These are phyloP conservation scores for Saccharomycopsis sp. DNA, from an alignment of 805 yeast genomes.

Conservation along the genomic window DNA sequence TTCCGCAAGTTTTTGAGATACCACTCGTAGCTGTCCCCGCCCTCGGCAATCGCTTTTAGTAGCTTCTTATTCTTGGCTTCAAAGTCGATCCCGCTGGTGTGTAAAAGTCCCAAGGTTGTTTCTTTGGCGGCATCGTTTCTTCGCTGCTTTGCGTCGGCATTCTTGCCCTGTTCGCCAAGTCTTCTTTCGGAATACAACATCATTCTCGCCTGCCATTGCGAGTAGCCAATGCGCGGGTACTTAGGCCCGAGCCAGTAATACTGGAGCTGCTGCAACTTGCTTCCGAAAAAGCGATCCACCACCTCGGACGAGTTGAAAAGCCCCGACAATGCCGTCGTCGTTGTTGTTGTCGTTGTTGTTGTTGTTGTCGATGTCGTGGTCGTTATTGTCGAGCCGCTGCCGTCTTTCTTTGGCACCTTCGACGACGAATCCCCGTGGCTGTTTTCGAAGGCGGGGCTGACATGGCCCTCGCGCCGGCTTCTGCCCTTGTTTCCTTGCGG, in stretches of 20 bases:
- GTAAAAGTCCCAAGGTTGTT: background rate
- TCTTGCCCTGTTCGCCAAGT: background rate
- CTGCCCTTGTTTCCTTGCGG: background rate
- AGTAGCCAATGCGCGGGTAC: background rate
- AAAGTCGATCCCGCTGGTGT: background rate
- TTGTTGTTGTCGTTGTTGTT: too few relatives aligned
- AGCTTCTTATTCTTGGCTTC: slow-evolving; percentile 1
- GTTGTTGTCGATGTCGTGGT: too few relatives aligned
- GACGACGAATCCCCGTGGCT: background rate
- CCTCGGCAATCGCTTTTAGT: background rate
- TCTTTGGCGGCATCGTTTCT: background rate
- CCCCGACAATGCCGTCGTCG: too few relatives aligned
- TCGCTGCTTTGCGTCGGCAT: background rate
- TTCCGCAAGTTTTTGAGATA: background rate
- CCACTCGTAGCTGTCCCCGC: background rate
- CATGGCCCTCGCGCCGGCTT: background rate
- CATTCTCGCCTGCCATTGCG: slow-evolving; percentile 5
- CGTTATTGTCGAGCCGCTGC: too few relatives aligned
- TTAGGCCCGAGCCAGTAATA: slow-evolving; percentile 9
- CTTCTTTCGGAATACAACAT: background rate
- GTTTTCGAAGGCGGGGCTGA: background rate
- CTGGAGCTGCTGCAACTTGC: background rate
- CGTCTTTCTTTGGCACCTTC: background rate
- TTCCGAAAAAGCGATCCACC: too few relatives aligned
- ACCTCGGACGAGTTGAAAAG: too few relatives aligned